Evolutionary conservation across 2,329 filamentous ascomycete species (phyloP).

Genomic region (Triangularia setosa): DNA sequence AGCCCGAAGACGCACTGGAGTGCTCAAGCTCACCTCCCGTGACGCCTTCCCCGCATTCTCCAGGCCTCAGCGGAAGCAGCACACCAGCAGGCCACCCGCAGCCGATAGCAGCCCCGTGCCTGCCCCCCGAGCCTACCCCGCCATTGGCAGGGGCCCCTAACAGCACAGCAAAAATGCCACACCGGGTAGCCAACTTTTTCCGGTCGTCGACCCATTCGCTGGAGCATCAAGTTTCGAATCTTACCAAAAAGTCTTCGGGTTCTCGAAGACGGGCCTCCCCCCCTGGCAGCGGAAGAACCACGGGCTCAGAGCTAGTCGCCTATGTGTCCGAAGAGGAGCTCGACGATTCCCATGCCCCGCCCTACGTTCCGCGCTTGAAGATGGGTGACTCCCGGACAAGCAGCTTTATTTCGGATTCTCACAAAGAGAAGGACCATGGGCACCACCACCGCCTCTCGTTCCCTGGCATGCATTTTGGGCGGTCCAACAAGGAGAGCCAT

Average conservation of each 20-base stretch:
- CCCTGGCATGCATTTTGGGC: slow-evolving; percentile 40
- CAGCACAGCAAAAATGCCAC: slow-evolving; percentile 44
- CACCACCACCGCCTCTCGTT: slow-evolving; percentile 41
- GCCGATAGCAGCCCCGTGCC: slow-evolving; percentile 3
- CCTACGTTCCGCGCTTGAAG: slow-evolving; percentile 21
- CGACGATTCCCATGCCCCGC: slow-evolving; percentile 27
- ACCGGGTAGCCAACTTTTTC: slow-evolving; percentile 55
- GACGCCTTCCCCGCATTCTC: slow-evolving; percentile 8
- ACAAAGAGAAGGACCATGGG: slow-evolving; percentile 30
- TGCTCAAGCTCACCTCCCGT: neutral
- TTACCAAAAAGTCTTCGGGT: slow-evolving; percentile 39
- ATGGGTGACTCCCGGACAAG: slow-evolving; percentile 25
- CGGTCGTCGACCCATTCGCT: slow-evolving; percentile 46
- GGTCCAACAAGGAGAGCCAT: slow-evolving; percentile 37
- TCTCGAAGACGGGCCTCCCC: slow-evolving; percentile 33
- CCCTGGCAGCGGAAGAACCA: slow-evolving; percentile 26
- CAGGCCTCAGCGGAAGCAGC: neutral
- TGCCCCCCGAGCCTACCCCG: slow-evolving; percentile 11
- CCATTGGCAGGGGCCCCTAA: slow-evolving; percentile 17
- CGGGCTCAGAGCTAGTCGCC: slow-evolving; percentile 34
- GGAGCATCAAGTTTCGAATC: slow-evolving; percentile 47
- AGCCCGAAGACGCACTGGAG: neutral
- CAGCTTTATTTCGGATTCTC: slow-evolving; percentile 23
- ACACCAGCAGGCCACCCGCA: slow-evolving; percentile 3
- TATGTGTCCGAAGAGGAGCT: slow-evolving; percentile 35